Conservation (phyloP, 75 land plant genomes). For the Picea glauca region DNA sequence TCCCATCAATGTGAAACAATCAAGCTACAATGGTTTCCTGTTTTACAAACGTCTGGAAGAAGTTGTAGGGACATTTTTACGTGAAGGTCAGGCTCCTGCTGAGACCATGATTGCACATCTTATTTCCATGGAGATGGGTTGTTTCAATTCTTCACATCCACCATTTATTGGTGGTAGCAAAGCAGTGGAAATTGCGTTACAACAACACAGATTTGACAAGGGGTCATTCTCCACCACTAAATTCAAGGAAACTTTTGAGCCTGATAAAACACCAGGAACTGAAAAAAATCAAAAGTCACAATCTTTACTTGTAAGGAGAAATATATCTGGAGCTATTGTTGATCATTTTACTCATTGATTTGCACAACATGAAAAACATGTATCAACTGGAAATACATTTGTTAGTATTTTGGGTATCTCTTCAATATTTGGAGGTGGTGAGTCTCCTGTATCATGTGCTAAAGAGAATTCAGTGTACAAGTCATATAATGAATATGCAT, state of each 20-base stretch:
- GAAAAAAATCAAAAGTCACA: conserved; percentile 60
- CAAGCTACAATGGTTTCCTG: conserved; percentile 84
- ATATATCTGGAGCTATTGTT: conserved; percentile 49
- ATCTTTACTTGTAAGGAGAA: too few species aligned
- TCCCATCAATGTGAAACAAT: too few species aligned
- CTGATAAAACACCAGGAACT: conserved; percentile 28
- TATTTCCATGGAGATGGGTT: conserved; percentile 99
- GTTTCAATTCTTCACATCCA: conserved; percentile 97
- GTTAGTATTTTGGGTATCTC: too few species aligned
- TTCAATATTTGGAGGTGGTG: conserved; percentile 70
- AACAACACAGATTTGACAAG: conserved; percentile 58
- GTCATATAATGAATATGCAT: too few species aligned
- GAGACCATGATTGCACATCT: conserved; percentile 92
- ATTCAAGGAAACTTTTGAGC: conserved; percentile 46
- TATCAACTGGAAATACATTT: background rate
- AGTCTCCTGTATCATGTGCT: conserved; percentile 25
- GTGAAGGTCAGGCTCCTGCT: too few species aligned
- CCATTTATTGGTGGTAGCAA: conserved; percentile 93
- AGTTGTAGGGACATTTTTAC: too few species aligned
- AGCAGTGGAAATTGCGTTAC: conserved; percentile 79
- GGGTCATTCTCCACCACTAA: conserved; percentile 37
- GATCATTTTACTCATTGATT: too few species aligned
- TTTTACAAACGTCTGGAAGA: too few species aligned
- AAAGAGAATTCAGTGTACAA: too few species aligned
- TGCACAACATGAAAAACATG: too few species aligned